Evolutionary conservation across 1,284 basidiomycete genomes (phyloP), one percentile per base, ranked within the genome.

Genomic region (Microbotryum lychnidis-dioicae): DNA sequence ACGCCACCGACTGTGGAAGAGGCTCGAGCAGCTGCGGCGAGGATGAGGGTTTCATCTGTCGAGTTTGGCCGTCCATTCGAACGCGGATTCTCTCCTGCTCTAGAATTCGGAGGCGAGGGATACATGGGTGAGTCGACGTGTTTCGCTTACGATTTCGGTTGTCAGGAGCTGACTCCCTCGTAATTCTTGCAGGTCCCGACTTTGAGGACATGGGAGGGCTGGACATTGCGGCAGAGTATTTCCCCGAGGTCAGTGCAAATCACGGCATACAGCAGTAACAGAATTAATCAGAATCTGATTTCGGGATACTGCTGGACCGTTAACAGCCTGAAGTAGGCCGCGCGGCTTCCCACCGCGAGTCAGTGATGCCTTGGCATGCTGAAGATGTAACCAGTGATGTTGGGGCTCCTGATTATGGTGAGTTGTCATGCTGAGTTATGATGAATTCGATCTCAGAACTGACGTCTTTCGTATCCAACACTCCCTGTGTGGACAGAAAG

Each of bases 241-340:
- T 16, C 23, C 31, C 16, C n/a, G 29, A 53, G 51, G 31, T n/a
- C 18, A n/a, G 29, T 23, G 3, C 20, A 27, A 52, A 21, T 23
- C 18, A 8, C 29, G 20, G 10, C 16, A 37, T 18, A 37, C 20
- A 27, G 42, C 37, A 21, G 20, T 53, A 9, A 2, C 9, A 31
- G 31, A 31, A 31, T 1, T 31, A 9, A 31, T 31, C 31, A 7
- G 31, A 10, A 31, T 31, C 31, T 3, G 27, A 27, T 6, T 5
- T 31, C 8, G 31, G 31, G 31, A 10, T 1, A 31, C 31, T 9
- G 31, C 31, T 31, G 31, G 31, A 7, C 31, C 1, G 1, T 23
- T 37, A 61, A 53, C 57, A 66, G 14, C 45, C 61, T 23, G 65
- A 66, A 37, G 55, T 53, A 21, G 65, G 62, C 1, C 59, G 65